Evolutionary conservation across 805 yeast genomes (phyloP).

Genomic region (Schizosaccharomyces pombe): DNA sequence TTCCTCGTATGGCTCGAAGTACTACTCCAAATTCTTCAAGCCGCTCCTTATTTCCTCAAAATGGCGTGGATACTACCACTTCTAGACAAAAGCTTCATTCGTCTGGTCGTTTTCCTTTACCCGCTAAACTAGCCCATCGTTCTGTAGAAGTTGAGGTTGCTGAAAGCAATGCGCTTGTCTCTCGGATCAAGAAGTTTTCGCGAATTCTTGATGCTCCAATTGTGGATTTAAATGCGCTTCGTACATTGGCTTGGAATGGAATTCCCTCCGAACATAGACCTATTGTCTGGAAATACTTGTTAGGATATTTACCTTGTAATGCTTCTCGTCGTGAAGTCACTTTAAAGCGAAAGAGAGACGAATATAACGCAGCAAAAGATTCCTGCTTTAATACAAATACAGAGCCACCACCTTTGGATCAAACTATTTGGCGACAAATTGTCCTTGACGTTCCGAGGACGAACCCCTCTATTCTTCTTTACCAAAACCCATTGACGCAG

Average conservation of each 20-base stretch:
- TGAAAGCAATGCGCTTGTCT: constrained; percentile 22
- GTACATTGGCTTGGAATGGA: constrained; percentile 83
- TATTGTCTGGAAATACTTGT: constrained; percentile 63
- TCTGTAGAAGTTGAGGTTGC: background rate
- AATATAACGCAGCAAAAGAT: constrained; percentile 49
- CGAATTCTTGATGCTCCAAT: constrained; percentile 28
- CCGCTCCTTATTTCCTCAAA: background rate
- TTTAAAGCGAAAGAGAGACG: constrained; percentile 58
- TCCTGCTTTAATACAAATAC: constrained; percentile 18
- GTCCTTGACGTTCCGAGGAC: constrained; percentile 88
- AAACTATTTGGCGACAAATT: constrained; percentile 82
- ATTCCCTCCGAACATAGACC: constrained; percentile 65
- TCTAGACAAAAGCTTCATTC: background rate
- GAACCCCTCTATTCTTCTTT: constrained; percentile 59
- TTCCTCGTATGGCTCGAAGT: too few relatives aligned
- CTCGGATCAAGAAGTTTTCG: constrained; percentile 45
- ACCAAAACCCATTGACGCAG: constrained; percentile 48
- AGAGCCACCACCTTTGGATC: constrained; percentile 32
- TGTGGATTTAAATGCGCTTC: constrained; percentile 44
- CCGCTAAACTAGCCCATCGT: background rate
- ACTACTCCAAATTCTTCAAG: background rate
- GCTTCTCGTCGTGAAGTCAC: constrained; percentile 48
- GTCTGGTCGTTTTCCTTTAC: background rate
- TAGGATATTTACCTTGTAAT: constrained; percentile 80
- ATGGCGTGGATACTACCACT: background rate